These are phyloP conservation scores for Ochetophila trinervis DNA, from an alignment of 306 rosid genomes.

Conservation along the genomic window DNA sequence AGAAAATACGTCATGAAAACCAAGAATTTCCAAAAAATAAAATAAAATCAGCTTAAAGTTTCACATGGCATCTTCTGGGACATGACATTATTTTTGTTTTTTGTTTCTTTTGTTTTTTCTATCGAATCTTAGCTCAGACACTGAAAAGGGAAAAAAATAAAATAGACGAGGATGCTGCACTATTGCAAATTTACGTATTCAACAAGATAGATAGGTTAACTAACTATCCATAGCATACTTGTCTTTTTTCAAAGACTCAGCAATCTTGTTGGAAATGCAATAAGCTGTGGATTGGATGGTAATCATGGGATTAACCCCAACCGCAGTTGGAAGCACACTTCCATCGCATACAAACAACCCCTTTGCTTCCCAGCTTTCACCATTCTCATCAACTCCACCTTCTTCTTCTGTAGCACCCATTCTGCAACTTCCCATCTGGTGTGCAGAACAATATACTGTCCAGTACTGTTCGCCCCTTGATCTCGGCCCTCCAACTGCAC, in stretches of 20 bases:
- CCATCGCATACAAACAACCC: conserved; percentile 85
- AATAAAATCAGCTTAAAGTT: no score
- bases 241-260: conserved; percentile 40
- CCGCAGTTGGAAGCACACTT: conserved; percentile 75
- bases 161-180: no score
- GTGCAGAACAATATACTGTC: conserved; percentile 58
- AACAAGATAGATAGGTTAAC: background rate
- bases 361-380: conserved; percentile 90
- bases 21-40: no score
- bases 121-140: no score
- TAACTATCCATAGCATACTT: background rate
- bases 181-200: no score
- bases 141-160: no score
- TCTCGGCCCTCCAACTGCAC: conserved; percentile 54
- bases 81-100: background rate
- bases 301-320: conserved; percentile 96
- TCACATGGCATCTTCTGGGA: no score
- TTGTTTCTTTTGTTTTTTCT: background rate
- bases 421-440: conserved; percentile 81
- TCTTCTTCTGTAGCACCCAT: conserved; percentile 62
- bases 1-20: no score
- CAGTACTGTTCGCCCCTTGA: conserved; percentile 52
- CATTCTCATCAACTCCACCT: conserved; percentile 79
- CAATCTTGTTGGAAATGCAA: conserved; percentile 72
- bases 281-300: conserved; percentile 85